Conservation (phyloP, 495 filamentous ascomycete species). For the Astrocystis sublimbata region DNA sequence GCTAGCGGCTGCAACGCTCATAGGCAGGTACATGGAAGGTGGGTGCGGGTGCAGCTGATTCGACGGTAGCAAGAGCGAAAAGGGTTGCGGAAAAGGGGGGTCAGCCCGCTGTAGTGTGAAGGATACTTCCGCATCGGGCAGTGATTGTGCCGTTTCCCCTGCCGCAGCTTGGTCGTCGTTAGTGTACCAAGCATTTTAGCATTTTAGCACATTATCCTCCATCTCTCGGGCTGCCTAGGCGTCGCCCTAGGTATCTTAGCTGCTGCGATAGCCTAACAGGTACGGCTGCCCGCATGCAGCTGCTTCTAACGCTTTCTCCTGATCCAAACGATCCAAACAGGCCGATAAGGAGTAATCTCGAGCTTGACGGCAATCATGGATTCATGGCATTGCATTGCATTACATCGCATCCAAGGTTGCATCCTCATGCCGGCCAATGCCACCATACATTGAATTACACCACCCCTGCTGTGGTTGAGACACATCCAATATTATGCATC, state of each 20-base stretch:
- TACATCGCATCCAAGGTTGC: neutral
- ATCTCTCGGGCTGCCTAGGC: too few species aligned
- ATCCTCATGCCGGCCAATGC: neutral
- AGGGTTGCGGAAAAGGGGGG: neutral
- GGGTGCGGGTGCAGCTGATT: conserved; percentile 17
- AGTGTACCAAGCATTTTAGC: neutral
- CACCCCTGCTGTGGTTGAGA: too few species aligned
- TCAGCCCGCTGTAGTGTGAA: conserved; percentile 6
- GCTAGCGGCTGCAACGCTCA: conserved; percentile 12
- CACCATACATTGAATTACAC: too few species aligned
- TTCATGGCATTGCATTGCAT: conserved; percentile 14
- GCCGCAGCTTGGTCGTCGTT: too few species aligned
- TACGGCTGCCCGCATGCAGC: too few species aligned
- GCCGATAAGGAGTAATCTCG: neutral
- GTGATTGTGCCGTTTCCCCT: neutral
- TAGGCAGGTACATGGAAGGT: conserved; percentile 11
- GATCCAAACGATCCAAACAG: too few species aligned
- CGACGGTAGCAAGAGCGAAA: conserved; percentile 10
- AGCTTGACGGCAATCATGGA: neutral
- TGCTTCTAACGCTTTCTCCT: neutral
- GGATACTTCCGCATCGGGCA: conserved; percentile 16
- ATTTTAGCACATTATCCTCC: neutral
- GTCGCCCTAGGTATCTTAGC: too few species aligned
- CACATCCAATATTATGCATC: conserved; percentile 11
- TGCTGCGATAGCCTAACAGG: too few species aligned